Base-by-base conservation (phyloP, 2,329 filamentous ascomycete species). In the Cladosporium sp. region DNA sequence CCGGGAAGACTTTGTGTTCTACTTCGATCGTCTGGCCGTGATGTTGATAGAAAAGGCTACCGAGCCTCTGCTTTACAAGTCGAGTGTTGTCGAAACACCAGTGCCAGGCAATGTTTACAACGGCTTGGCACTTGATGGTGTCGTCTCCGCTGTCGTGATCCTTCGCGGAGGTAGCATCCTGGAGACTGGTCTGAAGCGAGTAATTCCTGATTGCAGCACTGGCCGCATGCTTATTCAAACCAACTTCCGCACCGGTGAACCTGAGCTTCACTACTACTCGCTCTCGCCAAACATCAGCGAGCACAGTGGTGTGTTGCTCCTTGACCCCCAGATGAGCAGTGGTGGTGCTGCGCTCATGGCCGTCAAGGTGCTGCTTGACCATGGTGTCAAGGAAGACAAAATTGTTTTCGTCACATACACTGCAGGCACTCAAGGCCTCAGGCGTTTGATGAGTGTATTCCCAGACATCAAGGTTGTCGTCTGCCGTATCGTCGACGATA, bases 371-470 rank as follows among this genome's bases (percentile, higher is more conserved):
- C 82, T 99, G 62, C 88, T 97, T 18, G 95, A 99, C 77, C 93
- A 98, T 74, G 95, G 95, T 12, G 93, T 98, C 7, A 81, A 87
- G 6, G 89, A 95, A 75, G 86, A 92, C 55, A 89, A 85, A 69
- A 97, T 99, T 69, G 91, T 97, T 37, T 89, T 98, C 76, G 93
- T 96, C 46, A 97, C 94, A 3, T 97, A 96, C 76, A 90, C 92
- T 69, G 94, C 93, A 3, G 94, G 94, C 10, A 88, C 88, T 69
- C 87, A 91, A 71, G 95, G 93, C 0, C 77, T 98, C 68, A 92
- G 95, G 74, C 85, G 95, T 69, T 80, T 99, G 72, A 91, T 92
- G 67, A 92, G 89, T 65, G 95, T 97, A 3, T 99, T 95, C 73
- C 93, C 95, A 0, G 88, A 89, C 5, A 89, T 98, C 58, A 90